Percentiles rank a stretch among this genome's conserved stretches.
Conservation (phyloP, 2,329 filamentous ascomycete genomes). For the Fusarium pseudonygamai region DNA sequence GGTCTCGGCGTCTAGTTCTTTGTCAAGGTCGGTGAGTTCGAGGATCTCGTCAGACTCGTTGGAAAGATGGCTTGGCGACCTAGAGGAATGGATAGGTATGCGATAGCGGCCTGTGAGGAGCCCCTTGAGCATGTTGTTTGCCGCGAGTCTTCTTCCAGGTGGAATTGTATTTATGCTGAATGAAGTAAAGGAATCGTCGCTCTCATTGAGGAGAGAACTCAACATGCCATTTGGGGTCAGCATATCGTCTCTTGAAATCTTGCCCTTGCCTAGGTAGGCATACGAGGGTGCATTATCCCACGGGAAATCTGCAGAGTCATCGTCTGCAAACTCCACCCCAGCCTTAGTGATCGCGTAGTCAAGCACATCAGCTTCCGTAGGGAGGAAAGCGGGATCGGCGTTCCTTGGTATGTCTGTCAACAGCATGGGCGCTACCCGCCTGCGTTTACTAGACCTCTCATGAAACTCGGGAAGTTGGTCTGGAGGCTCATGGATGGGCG, state of each 20-base stretch:
- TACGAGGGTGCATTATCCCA: slow-evolving; percentile 36
- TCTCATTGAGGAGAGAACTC: slow-evolving; percentile 37
- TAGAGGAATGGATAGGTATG: slow-evolving; percentile 14
- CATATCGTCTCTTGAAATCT: slow-evolving; percentile 39
- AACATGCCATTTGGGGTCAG: slow-evolving; percentile 34
- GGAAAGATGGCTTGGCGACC: slow-evolving; percentile 15
- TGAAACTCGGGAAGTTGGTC: neutral
- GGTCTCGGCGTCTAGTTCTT: slow-evolving; percentile 62
- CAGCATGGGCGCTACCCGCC: slow-evolving; percentile 39
- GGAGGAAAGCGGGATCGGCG: slow-evolving; percentile 31
- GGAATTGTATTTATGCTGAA: slow-evolving; percentile 45
- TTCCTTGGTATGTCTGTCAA: slow-evolving; percentile 35
- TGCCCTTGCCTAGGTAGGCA: slow-evolving; percentile 51
- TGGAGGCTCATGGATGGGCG: neutral
- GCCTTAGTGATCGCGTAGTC: neutral
- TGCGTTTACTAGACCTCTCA: slow-evolving; percentile 40
- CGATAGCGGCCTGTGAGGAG: slow-evolving; percentile 48
- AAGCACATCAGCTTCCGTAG: slow-evolving; percentile 40
- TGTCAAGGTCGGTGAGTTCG: slow-evolving; percentile 35
- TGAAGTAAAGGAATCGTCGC: slow-evolving; percentile 42
- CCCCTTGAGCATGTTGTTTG: slow-evolving; percentile 53
- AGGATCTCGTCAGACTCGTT: slow-evolving; percentile 11
- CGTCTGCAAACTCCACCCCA: neutral
- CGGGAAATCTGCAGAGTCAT: neutral
- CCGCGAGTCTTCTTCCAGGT: slow-evolving; percentile 56